Base-by-base conservation (phyloP, 78 protist genomes). In the Dictyostelium firmibasis region DNA sequence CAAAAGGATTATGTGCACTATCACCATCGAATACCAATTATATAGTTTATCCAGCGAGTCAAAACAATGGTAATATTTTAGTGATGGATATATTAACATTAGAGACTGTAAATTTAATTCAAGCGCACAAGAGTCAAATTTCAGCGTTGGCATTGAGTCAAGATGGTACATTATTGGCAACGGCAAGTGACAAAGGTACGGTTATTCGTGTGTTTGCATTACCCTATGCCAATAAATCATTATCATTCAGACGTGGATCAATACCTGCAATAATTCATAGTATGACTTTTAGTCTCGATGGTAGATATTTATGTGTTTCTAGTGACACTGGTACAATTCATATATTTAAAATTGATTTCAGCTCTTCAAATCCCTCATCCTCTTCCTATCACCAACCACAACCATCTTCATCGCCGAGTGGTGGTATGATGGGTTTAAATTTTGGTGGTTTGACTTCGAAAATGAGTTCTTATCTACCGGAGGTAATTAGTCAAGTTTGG, bases 91-190 rank as follows among this genome's bases (percentile, higher is more conserved):
- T 91, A 13, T 70, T 82, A 20, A 87, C 91, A 35, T 41, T 92
- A 36, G 96, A 96, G 69, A 87, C 96, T 4, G 87, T 84, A 10
- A 96, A 72, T 85, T 74, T 96, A 4, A 76, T 96, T 67, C 91
- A 62, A 43, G 97, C 97, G 7, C 97, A 96, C 83, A 92, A 92
- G 72, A 41, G 87, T 29, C 95, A 92, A 43, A 81, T 96, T 5
- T 47, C 88, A 20, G 43, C 70, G n/a, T 43, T 96, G 8, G 91
- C 93, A 36, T 75, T 96, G n/a, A 93, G 83, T 91, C 76, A 47
- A 67, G 72, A 75, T 38, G 98, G 98, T 33, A 93, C 98, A 14
- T 29, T 93, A 64, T 81, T 96, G 8, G 98, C 98, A 38, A 96
- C 98, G 4, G 88, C 97, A 57, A 84, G 93, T 20, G 91, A 85